Percentiles rank a stretch among this genome's conserved stretches.
Conservation (phyloP, 352 stramenopile species). For the Lagenidium sp. region DNA sequence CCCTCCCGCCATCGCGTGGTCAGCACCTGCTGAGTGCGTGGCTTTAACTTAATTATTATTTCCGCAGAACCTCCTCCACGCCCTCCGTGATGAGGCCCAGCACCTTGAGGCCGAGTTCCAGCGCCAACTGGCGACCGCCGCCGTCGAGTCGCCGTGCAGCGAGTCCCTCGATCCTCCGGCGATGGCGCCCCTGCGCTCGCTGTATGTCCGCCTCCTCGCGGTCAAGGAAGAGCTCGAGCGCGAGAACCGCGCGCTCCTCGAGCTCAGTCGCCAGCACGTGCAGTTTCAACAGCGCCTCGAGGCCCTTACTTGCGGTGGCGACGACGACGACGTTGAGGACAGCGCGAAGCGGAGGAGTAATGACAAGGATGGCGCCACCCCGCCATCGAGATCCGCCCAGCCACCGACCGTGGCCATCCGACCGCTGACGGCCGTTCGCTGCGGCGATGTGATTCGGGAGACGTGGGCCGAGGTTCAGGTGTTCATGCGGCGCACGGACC, state of each 20-base stretch:
- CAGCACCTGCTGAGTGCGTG: background rate
- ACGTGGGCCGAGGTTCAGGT: no score
- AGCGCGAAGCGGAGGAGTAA: no score
- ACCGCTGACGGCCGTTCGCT: constrained; percentile 6
- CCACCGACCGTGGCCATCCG: constrained; percentile 3
- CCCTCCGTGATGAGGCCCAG: constrained; percentile 18
- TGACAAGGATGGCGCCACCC: background rate
- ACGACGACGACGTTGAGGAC: constrained; percentile 11
- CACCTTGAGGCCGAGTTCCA: constrained; percentile 23
- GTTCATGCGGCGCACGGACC: no score
- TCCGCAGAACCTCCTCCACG: constrained; percentile 20
- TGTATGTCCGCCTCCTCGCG: constrained; percentile 20
- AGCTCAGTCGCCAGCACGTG: constrained; percentile 15
- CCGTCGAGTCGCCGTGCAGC: background rate
- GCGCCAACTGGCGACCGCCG: background rate
- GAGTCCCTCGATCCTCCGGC: no score
- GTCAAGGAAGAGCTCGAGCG: constrained; percentile 19
- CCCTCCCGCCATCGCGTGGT: no score
- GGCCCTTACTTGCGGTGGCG: constrained; percentile 3
- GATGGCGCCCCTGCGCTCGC: constrained; percentile 10
- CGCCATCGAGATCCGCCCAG: constrained; percentile 1
- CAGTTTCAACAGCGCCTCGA: constrained; percentile 18
- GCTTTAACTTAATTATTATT: background rate
- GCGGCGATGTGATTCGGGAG: constrained; percentile 25
- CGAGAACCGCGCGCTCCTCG: constrained; percentile 18